Conservation (phyloP, 2,329 filamentous ascomycete genomes). For the Zelopaecilomyces penicillatus region DNA sequence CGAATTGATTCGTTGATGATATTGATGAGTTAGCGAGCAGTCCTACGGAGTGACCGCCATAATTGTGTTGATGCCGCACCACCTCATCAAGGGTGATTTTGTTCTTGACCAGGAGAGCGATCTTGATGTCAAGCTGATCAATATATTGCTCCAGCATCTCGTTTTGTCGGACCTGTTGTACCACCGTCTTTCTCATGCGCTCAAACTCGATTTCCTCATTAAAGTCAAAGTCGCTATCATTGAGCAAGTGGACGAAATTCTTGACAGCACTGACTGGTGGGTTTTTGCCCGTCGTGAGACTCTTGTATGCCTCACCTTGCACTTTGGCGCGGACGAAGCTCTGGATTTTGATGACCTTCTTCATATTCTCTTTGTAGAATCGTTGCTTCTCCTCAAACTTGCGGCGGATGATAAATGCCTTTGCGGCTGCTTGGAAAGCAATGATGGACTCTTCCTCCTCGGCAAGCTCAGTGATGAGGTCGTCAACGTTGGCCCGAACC, state of each 20-base stretch:
- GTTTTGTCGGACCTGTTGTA: constrained; percentile 94
- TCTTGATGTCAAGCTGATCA: constrained; percentile 97
- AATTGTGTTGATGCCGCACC: constrained; percentile 92
- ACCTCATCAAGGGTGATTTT: constrained; percentile 98
- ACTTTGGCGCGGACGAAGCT: constrained; percentile 92
- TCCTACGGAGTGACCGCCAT: constrained; percentile 78
- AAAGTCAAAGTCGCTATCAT: constrained; percentile 98
- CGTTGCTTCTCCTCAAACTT: constrained; percentile 77
- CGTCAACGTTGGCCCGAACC: constrained; percentile 63
- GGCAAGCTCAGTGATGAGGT: constrained; percentile 68
- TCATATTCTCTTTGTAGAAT: constrained; percentile 94
- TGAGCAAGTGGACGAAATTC: constrained; percentile 94
- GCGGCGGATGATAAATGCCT: constrained; percentile 64
- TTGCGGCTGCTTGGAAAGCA: constrained; percentile 65
- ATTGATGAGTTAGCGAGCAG: constrained; percentile 85
- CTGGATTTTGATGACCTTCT: constrained; percentile 97
- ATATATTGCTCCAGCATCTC: constrained; percentile 97
- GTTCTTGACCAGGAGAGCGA: constrained; percentile 95
- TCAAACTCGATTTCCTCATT: constrained; percentile 98
- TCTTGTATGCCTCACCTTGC: constrained; percentile 97
- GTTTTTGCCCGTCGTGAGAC: constrained; percentile 89
- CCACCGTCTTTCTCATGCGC: constrained; percentile 85
- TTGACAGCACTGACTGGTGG: constrained; percentile 95
- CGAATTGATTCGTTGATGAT: constrained; percentile 82
- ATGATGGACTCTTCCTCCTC: constrained; percentile 71